These are phyloP conservation scores for Talaromyces stipitatus DNA, from an alignment of 495 filamentous ascomycete genomes.

Conservation along the genomic window DNA sequence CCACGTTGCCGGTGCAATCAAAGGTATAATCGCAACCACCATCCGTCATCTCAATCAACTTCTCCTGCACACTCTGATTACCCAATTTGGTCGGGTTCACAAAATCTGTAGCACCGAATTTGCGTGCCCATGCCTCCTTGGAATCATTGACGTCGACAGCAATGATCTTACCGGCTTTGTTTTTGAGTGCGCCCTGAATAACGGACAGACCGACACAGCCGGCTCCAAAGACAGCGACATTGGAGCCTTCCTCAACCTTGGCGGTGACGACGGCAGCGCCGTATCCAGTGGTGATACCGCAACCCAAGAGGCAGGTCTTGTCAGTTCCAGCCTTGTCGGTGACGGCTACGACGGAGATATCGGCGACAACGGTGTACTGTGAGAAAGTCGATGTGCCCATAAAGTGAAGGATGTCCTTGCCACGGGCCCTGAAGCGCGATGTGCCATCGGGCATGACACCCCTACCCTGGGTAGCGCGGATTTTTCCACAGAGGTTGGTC, in stretches of 20 bases:
- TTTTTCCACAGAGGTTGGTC: conserved; percentile 99
- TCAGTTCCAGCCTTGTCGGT: conserved; percentile 90
- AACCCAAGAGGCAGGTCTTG: conserved; percentile 89
- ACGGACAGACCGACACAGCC: conserved; percentile 94
- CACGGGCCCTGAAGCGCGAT: conserved; percentile 87
- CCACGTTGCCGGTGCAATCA: conserved; percentile 95
- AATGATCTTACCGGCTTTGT: conserved; percentile 83
- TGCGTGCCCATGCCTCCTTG: conserved; percentile 86
- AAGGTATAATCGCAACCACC: conserved; percentile 98
- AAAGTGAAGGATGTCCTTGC: conserved; percentile 92
- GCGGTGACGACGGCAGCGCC: conserved; percentile 91
- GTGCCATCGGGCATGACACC: conserved; percentile 98
- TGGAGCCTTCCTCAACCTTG: conserved; percentile 79
- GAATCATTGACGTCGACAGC: conserved; percentile 88
- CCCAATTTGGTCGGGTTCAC: conserved; percentile 83
- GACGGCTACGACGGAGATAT: conserved; percentile 95
- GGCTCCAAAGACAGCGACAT: conserved; percentile 89
- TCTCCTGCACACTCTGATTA: conserved; percentile 72
- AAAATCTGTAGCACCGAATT: conserved; percentile 96
- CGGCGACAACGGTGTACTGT: conserved; percentile 96
- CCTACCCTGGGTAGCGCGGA: conserved; percentile 89
- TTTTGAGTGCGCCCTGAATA: conserved; percentile 88
- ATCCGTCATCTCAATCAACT: conserved; percentile 97
- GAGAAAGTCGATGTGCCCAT: conserved; percentile 99
- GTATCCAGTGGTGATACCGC: conserved; percentile 98